phyloP scores from a whole-genome alignment of 108 stramenopile genomes.

The Pseudonitzschia pungens region DNA sequence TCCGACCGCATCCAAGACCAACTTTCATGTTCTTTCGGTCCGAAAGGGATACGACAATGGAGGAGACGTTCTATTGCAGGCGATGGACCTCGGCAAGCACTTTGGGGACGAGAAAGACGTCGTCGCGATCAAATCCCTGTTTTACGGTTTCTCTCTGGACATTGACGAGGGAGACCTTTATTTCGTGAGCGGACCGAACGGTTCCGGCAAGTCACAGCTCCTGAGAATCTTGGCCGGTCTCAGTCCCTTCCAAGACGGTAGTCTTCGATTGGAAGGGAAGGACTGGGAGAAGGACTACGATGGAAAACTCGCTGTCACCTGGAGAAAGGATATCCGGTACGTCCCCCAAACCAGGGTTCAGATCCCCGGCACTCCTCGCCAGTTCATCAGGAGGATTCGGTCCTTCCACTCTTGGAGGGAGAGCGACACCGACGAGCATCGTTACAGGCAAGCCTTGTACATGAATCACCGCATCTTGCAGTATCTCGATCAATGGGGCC shows the following conservation, averaged over 20 bases:
- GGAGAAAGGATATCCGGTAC: conserved; percentile 71
- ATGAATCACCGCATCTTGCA: conserved; percentile 3
- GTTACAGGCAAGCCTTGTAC: not conserved
- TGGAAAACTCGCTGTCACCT: conserved; percentile 23
- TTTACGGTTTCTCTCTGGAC: not conserved
- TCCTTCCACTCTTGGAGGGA: conserved; percentile 23
- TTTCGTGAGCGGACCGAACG: conserved; percentile 21
- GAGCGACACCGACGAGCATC: not conserved
- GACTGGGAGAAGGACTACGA: conserved; percentile 11
- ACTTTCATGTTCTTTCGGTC: conserved; percentile 21
- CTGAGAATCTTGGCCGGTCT: conserved; percentile 72
- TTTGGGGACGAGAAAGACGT: conserved; percentile 5
- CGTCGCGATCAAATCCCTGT: conserved; percentile 33
- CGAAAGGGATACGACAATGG: not conserved
- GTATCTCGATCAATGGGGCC: conserved; percentile 26
- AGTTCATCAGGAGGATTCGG: conserved; percentile 33
- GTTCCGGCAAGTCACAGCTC: conserved; percentile 75
- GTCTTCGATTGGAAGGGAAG: conserved; percentile 6
- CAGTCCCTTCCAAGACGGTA: conserved; percentile 27
- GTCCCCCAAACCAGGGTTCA: conserved; percentile 78
- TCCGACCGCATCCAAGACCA: not conserved
- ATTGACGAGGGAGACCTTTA: not conserved
- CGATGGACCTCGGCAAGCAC: conserved; percentile 19
- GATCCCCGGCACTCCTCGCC: conserved; percentile 54
- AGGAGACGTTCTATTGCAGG: conserved; percentile 25